Evolutionary conservation across 495 filamentous ascomycete genomes (phyloP), one percentile per base, ranked within the genome.

Genomic region (Penicillium egyptiacum): DNA sequence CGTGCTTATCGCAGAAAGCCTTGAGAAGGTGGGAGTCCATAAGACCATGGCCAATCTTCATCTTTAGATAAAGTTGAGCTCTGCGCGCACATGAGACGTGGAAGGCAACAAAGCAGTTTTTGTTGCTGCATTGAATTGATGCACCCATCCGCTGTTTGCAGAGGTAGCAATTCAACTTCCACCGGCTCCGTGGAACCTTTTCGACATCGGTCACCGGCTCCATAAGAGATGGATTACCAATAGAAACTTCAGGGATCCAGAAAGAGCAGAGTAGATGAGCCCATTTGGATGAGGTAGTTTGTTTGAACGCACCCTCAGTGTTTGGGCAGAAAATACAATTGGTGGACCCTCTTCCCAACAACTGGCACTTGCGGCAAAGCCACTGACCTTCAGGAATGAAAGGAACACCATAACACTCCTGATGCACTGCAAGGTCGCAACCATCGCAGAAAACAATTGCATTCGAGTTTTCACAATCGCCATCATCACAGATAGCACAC

Each of bases 361-460:
- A 79, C 73, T 96, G 91, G 73, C 94, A 99, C 72, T 96, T 97
- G 40, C 94, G 86, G 75, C 94, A 99, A 37, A 97, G 77, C 95
- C 95, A 99, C 70, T 99, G 95, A 6, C 94, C 94, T 74, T 98
- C 94, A 1, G 94, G 94, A 65, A 99, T 98, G 75, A 95, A 97
- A 28, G 95, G 94, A 47, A 99, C 94, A 59, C 94, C 94, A 75
- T 98, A 99, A 73, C 95, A 99, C 71, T 99, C 94, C 68, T 99
- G 94, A 70, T 99, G 94, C 39, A 99, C 94, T 5, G 94, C 94
- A 22, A 98, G 78, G 75, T 99, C 94, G 72, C 94, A 98, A 9
- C 94, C 95, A 67, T 99, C 94, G 63, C 94, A 99, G 73, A 98
- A 99, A 22, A 99, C 95, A 65, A 99, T 99, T 7, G 94, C 95